Evolutionary conservation across 495 filamentous ascomycete genomes (phyloP).

Genomic region (Mycothermus thermophilus): DNA sequence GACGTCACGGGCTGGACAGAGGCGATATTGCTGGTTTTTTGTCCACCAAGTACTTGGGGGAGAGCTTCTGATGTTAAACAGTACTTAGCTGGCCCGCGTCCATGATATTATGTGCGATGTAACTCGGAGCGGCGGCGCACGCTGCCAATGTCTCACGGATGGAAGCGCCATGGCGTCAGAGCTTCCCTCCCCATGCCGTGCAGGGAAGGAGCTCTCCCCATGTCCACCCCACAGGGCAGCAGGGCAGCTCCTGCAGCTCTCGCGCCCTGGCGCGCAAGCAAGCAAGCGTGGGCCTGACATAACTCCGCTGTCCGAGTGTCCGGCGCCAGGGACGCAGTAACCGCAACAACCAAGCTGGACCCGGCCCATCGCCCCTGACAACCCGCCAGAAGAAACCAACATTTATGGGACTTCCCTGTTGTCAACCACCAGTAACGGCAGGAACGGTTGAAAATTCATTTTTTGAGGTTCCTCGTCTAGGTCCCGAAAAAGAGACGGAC

Average conservation of each 20-base stretch:
- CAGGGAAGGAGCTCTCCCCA: conserved; percentile 14
- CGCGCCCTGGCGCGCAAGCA: too few species aligned
- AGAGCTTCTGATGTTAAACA: too few species aligned
- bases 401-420: conserved; percentile 22
- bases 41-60: too few species aligned
- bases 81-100: too few species aligned
- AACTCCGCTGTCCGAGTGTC: too few species aligned
- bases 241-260: conserved; percentile 6
- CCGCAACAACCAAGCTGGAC: conserved; percentile 6
- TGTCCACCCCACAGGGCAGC: conserved; percentile 11
- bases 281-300: too few species aligned
- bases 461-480: conserved; percentile 1
- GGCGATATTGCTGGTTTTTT: too few species aligned
- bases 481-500: not conserved
- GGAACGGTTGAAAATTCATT: conserved; percentile 23
- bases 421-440: conserved; percentile 11
- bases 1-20: too few species aligned
- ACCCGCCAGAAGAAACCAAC: conserved; percentile 14
- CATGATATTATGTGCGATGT: not conserved
- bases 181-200: conserved; percentile 2
- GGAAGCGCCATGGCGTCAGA: conserved; percentile 5
- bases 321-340: too few species aligned
- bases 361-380: conserved; percentile 24
- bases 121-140: not conserved
- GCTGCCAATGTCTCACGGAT: not conserved